Percentiles rank a stretch among this genome's conserved stretches.
Evolutionary conservation across 1,139 yeast species (phyloP).

Genomic region (Candida anutae): DNA sequence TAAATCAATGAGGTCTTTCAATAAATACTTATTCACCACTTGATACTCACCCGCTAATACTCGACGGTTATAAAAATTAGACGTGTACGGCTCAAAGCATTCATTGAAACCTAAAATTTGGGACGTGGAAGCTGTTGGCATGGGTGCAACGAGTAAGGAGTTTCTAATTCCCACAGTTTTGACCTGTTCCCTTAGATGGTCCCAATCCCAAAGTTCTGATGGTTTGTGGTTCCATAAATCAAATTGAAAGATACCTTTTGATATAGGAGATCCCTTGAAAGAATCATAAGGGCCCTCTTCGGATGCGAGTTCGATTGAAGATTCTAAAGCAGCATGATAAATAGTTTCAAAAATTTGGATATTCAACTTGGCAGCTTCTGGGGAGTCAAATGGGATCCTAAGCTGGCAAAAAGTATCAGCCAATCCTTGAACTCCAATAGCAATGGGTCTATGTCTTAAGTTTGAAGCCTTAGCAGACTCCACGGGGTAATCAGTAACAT

Average conservation of each 20-base stretch:
- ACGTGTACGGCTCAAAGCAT: conserved; percentile 87
- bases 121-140: conserved; percentile 94
- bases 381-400: conserved; percentile 73
- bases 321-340: conserved; percentile 79
- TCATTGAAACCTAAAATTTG: conserved; percentile 86
- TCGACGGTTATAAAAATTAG: conserved; percentile 80
- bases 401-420: conserved; percentile 79
- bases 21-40: conserved; percentile 74
- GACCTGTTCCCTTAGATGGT: conserved; percentile 51
- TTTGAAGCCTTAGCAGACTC: conserved; percentile 63
- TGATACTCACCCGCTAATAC: conserved; percentile 87
- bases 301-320: conserved; percentile 67
- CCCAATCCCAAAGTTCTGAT: conserved; percentile 70
- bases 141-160: conserved; percentile 81
- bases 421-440: conserved; percentile 84
- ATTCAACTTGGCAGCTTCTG: conserved; percentile 63
- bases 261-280: conserved; percentile 76
- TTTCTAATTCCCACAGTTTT: conserved; percentile 65
- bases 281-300: conserved; percentile 60
- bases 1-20: conserved; percentile 73
- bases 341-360: conserved; percentile 83
- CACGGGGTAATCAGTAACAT: conserved; percentile 73
- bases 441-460: conserved; percentile 75
- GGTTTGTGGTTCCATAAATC: conserved; percentile 80
- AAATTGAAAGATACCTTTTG: conserved; percentile 68